Evolutionary conservation across 208 protist species (phyloP), one percentile per base, ranked within the genome.

Genomic region (Trypanosomatidae sp.): DNA sequence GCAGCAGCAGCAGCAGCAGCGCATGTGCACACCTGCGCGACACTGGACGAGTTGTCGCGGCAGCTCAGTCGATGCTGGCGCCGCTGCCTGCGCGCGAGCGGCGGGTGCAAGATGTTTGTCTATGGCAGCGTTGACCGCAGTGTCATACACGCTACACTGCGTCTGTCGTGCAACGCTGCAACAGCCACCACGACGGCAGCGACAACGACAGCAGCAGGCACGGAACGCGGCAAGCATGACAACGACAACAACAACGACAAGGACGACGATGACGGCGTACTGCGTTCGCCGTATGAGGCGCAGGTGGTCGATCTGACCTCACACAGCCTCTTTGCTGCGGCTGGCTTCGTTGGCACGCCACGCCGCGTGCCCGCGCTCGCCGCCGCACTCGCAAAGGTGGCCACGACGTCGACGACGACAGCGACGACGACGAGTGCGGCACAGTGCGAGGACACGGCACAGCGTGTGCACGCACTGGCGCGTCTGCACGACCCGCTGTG

Each of bases 401-500:
- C n/a, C n/a, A n/a, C n/a, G n/a, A n/a, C n/a, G n/a, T n/a, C n/a
- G n/a, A n/a, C n/a, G n/a, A n/a, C n/a, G n/a, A n/a, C n/a, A n/a
- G n/a, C n/a, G n/a, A n/a, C n/a, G n/a, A n/a, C n/a, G n/a, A n/a
- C n/a, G n/a, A n/a, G n/a, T n/a, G n/a, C 61, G 3, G 42, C 61
- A 13, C 16, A 2, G 20, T 38, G 50, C 7, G 71, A 89, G 38
- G 41, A 38, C 4, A 58, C 53, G n/a, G 75, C 80, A 0, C 44
- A 39, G 13, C 47, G n/a, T 18, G 22, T 89, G 33, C 33, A 47
- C 2, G 48, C 33, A 15, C 3, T 30, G 2, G 43, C 42, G 37
- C 48, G 33, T 6, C 57, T 48, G 25, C 80, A 89, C 48, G 71
- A 89, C 43, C 72, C 80, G 3, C 48, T 89, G 18, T 89, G 80